Base-by-base conservation (phyloP, 495 filamentous ascomycete genomes). In the Penicillium lividum region DNA sequence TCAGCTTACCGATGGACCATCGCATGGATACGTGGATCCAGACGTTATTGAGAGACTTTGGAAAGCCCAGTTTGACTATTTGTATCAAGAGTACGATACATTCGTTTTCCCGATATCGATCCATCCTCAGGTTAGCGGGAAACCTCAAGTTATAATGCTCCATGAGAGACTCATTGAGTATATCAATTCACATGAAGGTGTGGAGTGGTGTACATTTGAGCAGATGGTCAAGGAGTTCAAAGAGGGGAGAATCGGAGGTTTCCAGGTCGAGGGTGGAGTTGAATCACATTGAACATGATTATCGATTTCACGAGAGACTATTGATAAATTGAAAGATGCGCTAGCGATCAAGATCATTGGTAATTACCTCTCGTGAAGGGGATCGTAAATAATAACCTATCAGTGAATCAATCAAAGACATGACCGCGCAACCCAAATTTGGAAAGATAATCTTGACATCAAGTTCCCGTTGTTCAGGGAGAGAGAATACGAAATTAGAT, bases 91-190 rank as follows among this genome's bases (percentile, higher is more conserved):
- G 67, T 80, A 84, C 55, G 82, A 85, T 54, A 78, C 81, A 48
- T 88, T 86, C 57, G 72, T 86, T 10, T 86, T 86, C 66, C 83
- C 83, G 3, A 80, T 86, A 50, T 80, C 82, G 1, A 79, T 85
- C 40, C 84, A 87, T 68, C 84, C 84, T 7, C 81, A 87, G 59
- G 81, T 83, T 1, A 73, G 68, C n/a, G 83, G 84, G 3, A 73
- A 79, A 59, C 81, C 84, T 16, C 84, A 87, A 56, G 81, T 80
- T 1, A 59, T 86, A 16, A 54, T 83, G 1, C 82, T 87, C 80
- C 80, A 83, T 51, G 83, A 86, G 61, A 68, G 79, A 63, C 72
- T 75, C 18, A 68, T 73, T 48, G 52, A 63, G 15, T 70, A 83
- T 58, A 78, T 84, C 57, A 82, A 77, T 59, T 76, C 70, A 40